These are phyloP conservation scores for Pachyrhizus erosus DNA, from an alignment of 306 rosid species.

Conservation along the genomic window DNA sequence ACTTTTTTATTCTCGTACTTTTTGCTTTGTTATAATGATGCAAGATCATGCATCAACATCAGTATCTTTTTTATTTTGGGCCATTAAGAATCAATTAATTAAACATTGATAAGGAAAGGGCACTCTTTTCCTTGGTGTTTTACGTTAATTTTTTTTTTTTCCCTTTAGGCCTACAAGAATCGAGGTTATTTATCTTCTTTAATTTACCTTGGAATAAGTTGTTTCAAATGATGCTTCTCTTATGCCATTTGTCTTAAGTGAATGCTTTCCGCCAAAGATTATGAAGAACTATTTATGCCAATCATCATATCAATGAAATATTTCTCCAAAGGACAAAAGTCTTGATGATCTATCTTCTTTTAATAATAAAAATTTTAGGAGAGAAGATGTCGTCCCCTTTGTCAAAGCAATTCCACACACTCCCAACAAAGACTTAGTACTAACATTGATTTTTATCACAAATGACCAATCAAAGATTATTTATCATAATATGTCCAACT, in stretches of 20 bases:
- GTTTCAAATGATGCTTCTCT: conserved; percentile 29
- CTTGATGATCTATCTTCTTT: background rate
- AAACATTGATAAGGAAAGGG: conserved; percentile 35
- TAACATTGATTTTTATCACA: background rate
- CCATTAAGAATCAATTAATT: conserved; percentile 45
- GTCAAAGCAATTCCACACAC: background rate
- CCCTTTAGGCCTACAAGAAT: conserved; percentile 33
- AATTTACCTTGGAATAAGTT: conserved; percentile 12
- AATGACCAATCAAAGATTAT: background rate
- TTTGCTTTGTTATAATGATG: conserved; percentile 52
- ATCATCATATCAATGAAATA: conserved; percentile 23
- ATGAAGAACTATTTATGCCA: conserved; percentile 2
- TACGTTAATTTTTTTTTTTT: background rate
- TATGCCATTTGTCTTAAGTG: conserved; percentile 12
- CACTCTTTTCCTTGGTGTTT: conserved; percentile 40
- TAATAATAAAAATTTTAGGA: background rate
- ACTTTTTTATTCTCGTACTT: conserved; percentile 47
- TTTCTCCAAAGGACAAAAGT: conserved; percentile 4
- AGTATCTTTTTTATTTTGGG: conserved; percentile 38
- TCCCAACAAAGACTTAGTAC: background rate
- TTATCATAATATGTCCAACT: background rate
- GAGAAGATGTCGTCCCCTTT: background rate
- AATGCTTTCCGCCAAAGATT: conserved; percentile 19
- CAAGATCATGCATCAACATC: conserved; percentile 58
- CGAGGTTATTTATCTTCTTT: conserved; percentile 27